Conservation (phyloP, 169 alveolate species). For the Miamiensis avidus region DNA sequence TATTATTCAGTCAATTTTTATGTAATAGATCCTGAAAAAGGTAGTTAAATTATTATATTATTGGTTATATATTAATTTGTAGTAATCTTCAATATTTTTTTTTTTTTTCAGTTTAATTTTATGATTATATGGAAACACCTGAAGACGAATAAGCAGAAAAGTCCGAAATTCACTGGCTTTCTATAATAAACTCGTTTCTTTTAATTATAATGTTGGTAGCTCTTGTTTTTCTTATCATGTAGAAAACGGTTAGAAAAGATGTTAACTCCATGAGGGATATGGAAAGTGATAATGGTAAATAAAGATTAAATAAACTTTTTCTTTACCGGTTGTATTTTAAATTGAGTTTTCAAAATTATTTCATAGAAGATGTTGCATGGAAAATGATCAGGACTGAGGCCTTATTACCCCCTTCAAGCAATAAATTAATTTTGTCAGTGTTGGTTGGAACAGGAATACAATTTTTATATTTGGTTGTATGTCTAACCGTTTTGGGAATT, state of each 20-base stretch:
- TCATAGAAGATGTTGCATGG: constrained; percentile 40
- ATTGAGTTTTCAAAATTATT: no score
- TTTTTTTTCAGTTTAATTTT: not conserved
- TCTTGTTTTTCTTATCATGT: not conserved
- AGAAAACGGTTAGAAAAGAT: constrained; percentile 27
- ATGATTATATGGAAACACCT: not conserved
- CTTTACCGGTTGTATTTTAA: not conserved
- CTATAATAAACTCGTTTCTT: constrained; percentile 10
- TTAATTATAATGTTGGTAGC: constrained; percentile 12
- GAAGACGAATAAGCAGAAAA: not conserved
- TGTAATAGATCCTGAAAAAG: not conserved
- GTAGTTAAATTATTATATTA: not conserved
- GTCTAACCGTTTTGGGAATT: constrained; percentile 17
- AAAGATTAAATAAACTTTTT: not conserved
- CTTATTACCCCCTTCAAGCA: constrained; percentile 40
- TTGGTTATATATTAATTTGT: not conserved
- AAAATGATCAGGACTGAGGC: constrained; percentile 33
- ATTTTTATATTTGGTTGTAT: constrained; percentile 10
- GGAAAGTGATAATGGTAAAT: constrained; percentile 15
- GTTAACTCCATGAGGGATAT: constrained; percentile 28
- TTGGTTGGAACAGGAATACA: constrained; percentile 42
- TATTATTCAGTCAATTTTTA: not conserved
- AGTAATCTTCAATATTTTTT: not conserved
- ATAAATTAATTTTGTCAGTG: constrained; percentile 28
- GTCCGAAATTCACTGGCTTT: constrained; percentile 25